A percentile compares a stretch with the other conserved stretches of the same genome.
phyloP scores from a whole-genome alignment of 768 basidiomycete genomes.

The Termitomyces titanicus region DNA sequence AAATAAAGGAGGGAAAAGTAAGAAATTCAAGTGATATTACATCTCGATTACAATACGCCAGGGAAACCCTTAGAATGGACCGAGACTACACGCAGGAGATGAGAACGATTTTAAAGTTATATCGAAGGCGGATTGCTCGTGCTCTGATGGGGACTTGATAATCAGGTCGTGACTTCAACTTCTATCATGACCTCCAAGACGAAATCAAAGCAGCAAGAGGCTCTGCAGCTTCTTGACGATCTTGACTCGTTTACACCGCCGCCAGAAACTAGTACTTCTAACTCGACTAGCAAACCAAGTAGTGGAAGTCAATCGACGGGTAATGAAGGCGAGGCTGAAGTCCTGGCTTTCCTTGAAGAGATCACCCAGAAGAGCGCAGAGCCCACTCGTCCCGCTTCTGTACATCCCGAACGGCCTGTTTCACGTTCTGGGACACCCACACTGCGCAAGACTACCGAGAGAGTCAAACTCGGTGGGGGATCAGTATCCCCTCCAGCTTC shows the following conservation, averaged over 20 bases:
- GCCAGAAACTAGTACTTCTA: constrained; percentile 11
- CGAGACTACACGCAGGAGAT: too few species aligned
- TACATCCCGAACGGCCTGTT: constrained; percentile 51
- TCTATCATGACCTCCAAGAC: constrained; percentile 40
- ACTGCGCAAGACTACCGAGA: constrained; percentile 71
- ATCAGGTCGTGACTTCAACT: not conserved
- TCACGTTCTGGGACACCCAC: constrained; percentile 71
- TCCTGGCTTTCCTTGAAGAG: constrained; percentile 91
- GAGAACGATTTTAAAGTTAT: too few species aligned
- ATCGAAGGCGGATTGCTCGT: not conserved
- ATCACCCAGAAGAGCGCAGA: constrained; percentile 90
- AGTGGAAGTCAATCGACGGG: constrained; percentile 17
- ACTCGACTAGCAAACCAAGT: constrained; percentile 14
- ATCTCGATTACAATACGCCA: too few species aligned
- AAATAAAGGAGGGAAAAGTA: too few species aligned
- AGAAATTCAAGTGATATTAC: too few species aligned
- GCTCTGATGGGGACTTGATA: not conserved
- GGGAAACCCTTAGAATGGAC: too few species aligned
- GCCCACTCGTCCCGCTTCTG: constrained; percentile 53
- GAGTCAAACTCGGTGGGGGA: constrained; percentile 62
- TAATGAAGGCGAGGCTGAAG: constrained; percentile 69
- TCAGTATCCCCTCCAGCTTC: constrained; percentile 37
- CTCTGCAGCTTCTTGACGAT: constrained; percentile 89
- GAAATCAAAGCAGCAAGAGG: constrained; percentile 84
- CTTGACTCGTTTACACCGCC: constrained; percentile 74